Base-by-base conservation (phyloP, 352 stramenopile species). In the Phytophthora ohioensis region DNA sequence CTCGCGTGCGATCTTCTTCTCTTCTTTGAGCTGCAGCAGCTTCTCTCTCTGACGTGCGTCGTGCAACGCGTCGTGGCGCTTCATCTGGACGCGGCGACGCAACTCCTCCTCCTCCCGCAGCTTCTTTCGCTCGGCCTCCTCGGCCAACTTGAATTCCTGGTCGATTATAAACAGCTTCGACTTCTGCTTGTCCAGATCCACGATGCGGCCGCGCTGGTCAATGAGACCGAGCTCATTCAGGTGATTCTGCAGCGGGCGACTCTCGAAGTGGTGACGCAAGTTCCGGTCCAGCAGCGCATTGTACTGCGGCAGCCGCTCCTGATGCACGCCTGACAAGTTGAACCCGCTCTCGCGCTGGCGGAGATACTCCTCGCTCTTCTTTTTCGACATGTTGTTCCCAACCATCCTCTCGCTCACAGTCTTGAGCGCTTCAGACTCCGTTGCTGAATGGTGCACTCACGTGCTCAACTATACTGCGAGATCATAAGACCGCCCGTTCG, bases 101-200 rank as follows among this genome's bases (percentile, higher is more conserved):
- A 97, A 87, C 57, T 97, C 89, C 21, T 95, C 80, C 55, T 97
- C 93, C 58, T 98, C 93, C 21, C 82, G 85, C 46, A 92, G 77
- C 15, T 85, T 81, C 45, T 80, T 79, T 12, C 81, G 68, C 60
- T 98, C 90, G 5, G 77, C 78, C 39, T 91, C 84, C 69, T 98
- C 92, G 0, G 92, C 93, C 42, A 92, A 69, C 53, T 91, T 92
- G 71, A 98, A 97, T 64, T 98, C 92, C 69, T 97, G 91, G 75
- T 98, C 91, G 55, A 98, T 96, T 46, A 98, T 98, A 47, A 88
- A 86, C 17, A 98, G 76, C 67, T 97, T 97, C 7, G 82, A 79
- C 69, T 95, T 96, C 47, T 97, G 88, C 62, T 93, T 92, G 31
- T 95, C 89, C 9, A 96, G 67, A 68, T 98, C 85, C 30, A 98